Percentiles rank a stretch among this genome's conserved stretches.
Evolutionary conservation across 352 stramenopile genomes (phyloP).

Genomic region (Pythium brassicae): DNA sequence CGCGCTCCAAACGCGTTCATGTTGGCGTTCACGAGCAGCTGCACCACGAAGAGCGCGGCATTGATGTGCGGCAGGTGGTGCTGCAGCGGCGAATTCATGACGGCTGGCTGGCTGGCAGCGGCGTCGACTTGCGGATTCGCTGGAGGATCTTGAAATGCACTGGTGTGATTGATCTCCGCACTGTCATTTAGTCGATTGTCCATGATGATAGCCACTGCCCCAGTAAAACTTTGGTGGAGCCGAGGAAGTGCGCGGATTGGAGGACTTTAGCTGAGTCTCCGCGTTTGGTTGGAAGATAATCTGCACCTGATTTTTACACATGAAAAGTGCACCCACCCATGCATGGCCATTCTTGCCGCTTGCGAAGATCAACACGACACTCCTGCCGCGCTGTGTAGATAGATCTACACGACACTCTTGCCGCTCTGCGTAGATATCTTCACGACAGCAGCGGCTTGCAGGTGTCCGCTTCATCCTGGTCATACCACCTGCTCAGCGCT

Average conservation of each 20-base stretch:
- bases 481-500: background rate
- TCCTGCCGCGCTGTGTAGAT: background rate
- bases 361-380: background rate
- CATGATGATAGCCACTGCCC: no score
- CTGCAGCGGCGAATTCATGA: constrained; percentile 14
- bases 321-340: no score
- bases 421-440: background rate
- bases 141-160: no score
- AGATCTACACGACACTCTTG: background rate
- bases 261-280: no score
- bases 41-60: constrained; percentile 7
- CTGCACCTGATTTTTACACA: no score
- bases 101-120: background rate
- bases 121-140: no score
- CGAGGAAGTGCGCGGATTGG: no score
- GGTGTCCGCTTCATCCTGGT: background rate
- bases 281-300: no score
- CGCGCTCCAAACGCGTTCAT: constrained; percentile 10
- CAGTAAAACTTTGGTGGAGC: no score
- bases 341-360: no score
- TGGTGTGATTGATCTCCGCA: no score
- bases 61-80: constrained; percentile 18
- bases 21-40: constrained; percentile 12
- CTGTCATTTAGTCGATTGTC: no score
- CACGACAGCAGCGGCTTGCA: constrained; percentile 12